Percentiles rank a stretch among this genome's conserved stretches.
These are phyloP conservation scores for Hypoxylon sp. DNA, from an alignment of 2,329 filamentous ascomycete species.

Conservation along the genomic window DNA sequence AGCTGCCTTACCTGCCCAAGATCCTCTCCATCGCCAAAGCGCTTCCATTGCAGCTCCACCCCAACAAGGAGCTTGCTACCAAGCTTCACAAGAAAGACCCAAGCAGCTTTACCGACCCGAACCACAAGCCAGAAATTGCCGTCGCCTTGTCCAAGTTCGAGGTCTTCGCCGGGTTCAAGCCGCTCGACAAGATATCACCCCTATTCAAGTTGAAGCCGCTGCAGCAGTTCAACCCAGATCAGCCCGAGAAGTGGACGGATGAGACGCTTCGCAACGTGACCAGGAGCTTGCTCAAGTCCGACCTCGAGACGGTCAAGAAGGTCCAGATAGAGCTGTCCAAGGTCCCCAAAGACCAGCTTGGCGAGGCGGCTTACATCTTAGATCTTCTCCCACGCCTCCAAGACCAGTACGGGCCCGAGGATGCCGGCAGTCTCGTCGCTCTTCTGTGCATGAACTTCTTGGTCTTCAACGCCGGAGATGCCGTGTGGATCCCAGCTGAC, in stretches of 20 bases:
- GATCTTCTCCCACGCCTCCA: constrained; percentile 70
- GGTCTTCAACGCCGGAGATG: constrained; percentile 68
- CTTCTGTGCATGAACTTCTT: constrained; percentile 79
- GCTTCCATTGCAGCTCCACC: constrained; percentile 77
- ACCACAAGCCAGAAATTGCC: constrained; percentile 84
- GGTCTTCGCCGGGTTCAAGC: constrained; percentile 79
- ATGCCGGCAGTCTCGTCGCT: constrained; percentile 74
- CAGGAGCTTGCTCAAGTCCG: constrained; percentile 61
- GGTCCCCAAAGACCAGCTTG: constrained; percentile 58
- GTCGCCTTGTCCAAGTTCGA: constrained; percentile 76
- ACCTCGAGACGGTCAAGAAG: constrained; percentile 59
- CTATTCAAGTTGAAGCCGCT: constrained; percentile 66
- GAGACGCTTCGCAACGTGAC: constrained; percentile 65
- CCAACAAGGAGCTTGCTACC: constrained; percentile 71
- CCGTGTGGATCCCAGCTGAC: constrained; percentile 75
- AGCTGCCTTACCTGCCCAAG: constrained; percentile 78
- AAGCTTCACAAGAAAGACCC: constrained; percentile 71
- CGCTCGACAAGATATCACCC: constrained; percentile 64
- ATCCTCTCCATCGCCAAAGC: constrained; percentile 79
- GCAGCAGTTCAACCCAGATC: constrained; percentile 53
- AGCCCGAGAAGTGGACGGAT: constrained; percentile 58
- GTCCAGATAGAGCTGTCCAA: constrained; percentile 61
- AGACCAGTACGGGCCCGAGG: constrained; percentile 67
- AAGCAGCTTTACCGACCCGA: constrained; percentile 71
- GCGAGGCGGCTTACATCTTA: constrained; percentile 63